Evolutionary conservation across 176 grass and related monocot genomes (phyloP), one percentile per base, ranked within the genome.

Genomic region (Phoenix dactylifera): DNA sequence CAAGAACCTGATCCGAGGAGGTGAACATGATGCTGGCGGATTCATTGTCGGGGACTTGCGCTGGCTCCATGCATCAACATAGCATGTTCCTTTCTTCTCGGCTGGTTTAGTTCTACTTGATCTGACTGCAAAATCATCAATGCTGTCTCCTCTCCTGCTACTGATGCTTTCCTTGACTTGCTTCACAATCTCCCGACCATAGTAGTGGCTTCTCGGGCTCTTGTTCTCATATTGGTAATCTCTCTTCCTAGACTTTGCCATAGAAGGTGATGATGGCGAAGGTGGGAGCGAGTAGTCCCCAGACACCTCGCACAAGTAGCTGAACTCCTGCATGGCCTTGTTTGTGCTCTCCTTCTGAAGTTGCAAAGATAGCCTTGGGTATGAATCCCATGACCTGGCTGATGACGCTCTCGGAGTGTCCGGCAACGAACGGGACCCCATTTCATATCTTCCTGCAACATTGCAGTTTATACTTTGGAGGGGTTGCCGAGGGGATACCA

Each of bases 391-490:
- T 12, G 68, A 51, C 55, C 77, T 60, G 32, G 69, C 66, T 16
- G 86, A 78, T 7, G 89, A 95, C 16, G 14, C 74, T 0, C 92
- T 72, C 50, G 87, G 92, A 51, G 92, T 82, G 28, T 88, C 87
- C 2, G 87, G 92, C 7, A 88, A 80, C 0, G 87, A 97, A 5
- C 66, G 57, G 30, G 71, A 58, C 17, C 65, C 26, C 4, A 62
- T 51, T 44, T 44, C 35, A 44, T 14, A 44, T 44, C 35, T 44
- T 9, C 35, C 35, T 12, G 35, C 7, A 44, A 81, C 58, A 76
- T 90, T 90, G 80, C 80, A 87, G 79, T 79, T 90, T 4, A 95
- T 72, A 60, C 49, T 85, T 50, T 63, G 64, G 50, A 92, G 82
- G 12, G 87, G 93, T 62, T 80, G 78, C 14, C 92, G 75, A 12